Conservation (phyloP, 495 filamentous ascomycete species). For the Usnea hakonensis region DNA sequence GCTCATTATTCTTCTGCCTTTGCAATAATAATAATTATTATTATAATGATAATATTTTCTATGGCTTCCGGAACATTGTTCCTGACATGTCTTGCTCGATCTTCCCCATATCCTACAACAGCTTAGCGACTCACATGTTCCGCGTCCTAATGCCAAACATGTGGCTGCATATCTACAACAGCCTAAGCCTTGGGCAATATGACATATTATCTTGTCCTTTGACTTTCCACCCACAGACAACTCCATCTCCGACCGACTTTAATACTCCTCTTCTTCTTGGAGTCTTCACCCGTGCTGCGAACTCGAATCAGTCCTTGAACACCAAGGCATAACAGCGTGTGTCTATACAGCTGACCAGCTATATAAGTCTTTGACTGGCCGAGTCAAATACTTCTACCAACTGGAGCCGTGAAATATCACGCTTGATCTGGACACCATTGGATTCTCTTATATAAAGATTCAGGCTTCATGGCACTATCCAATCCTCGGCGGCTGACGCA, state of each 20-base stretch:
- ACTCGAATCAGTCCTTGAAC: not conserved
- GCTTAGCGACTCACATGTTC: not conserved
- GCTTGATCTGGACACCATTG: not conserved
- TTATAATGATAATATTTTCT: too few relatives aligned
- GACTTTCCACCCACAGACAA: not conserved
- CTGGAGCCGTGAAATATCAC: not conserved
- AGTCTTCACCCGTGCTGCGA: not conserved
- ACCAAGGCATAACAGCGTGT: not conserved
- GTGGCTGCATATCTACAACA: conserved; percentile 11
- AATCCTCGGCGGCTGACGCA: not conserved
- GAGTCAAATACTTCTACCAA: not conserved
- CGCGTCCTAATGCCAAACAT: not conserved
- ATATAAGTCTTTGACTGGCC: not conserved
- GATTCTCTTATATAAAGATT: not conserved
- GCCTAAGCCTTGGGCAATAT: not conserved
- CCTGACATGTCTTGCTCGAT: not conserved
- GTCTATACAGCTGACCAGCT: not conserved
- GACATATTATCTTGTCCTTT: not conserved
- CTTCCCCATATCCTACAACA: not conserved
- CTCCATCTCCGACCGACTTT: not conserved
- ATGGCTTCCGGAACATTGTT: not conserved
- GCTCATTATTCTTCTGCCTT: not conserved
- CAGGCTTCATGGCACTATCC: not conserved
- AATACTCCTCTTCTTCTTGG: not conserved
- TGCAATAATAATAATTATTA: not conserved